A percentile compares a stretch with the other conserved stretches of the same genome.
phyloP scores from a whole-genome alignment of 225 moss, liverwort and hornwort species.

The Bryum argenteum region DNA sequence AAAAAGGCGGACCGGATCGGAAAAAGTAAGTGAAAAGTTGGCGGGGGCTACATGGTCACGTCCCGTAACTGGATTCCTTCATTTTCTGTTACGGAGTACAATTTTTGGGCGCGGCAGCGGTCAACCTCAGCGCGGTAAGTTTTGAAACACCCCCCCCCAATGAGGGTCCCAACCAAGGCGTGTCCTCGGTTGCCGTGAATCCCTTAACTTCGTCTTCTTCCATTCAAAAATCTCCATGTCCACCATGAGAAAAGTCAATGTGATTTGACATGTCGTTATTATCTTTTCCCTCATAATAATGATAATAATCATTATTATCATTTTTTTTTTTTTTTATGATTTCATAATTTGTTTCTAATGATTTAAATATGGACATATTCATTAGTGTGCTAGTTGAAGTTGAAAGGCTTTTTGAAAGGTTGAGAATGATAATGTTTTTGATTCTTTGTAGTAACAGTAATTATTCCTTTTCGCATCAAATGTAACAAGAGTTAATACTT shows the following conservation, averaged over 20 bases:
- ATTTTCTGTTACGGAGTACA: too few species aligned
- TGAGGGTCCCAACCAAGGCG: neutral
- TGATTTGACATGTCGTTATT: neutral
- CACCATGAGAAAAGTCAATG: neutral
- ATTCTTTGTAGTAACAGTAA: too few species aligned
- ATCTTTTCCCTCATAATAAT: too few species aligned
- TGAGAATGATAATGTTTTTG: too few species aligned
- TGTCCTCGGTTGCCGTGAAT: neutral
- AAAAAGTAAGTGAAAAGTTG: neutral
- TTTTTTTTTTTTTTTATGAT: too few species aligned
- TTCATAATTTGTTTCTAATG: too few species aligned
- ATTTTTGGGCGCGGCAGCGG: neutral
- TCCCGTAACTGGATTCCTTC: neutral
- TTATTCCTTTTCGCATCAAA: too few species aligned
- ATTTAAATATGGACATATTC: too few species aligned
- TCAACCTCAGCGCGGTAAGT: neutral
- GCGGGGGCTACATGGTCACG: neutral
- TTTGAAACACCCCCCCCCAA: neutral
- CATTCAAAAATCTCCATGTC: neutral
- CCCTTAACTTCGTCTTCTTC: neutral
- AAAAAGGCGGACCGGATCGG: neutral
- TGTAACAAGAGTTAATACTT: too few species aligned
- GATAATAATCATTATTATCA: too few species aligned
- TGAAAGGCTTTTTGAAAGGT: too few species aligned
- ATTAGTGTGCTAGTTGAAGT: too few species aligned